A percentile compares a stretch with the other conserved stretches of the same genome.
These are phyloP conservation scores for Rhynchospora breviuscula DNA, from an alignment of 176 grass and related monocot species.

Conservation along the genomic window DNA sequence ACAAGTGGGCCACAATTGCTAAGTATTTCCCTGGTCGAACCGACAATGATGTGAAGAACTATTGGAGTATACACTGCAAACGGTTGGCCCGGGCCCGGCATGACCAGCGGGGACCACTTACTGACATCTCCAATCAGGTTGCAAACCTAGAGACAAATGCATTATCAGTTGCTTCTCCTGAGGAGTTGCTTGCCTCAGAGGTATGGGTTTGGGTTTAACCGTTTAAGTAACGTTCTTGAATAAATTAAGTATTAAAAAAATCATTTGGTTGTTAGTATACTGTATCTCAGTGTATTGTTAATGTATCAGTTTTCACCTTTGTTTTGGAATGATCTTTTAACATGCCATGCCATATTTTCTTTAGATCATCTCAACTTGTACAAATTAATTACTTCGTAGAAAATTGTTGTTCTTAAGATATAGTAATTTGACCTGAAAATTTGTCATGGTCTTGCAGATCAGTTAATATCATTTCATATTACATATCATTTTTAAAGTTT, in stretches of 20 bases:
- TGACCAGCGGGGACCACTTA: neutral
- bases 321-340: neutral
- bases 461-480: neutral
- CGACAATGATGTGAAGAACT: conserved; percentile 89
- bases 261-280: neutral
- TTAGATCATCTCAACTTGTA: neutral
- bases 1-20: conserved; percentile 90
- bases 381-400: no score
- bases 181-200: neutral
- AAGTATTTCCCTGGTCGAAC: conserved; percentile 64
- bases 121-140: neutral
- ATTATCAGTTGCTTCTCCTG: neutral
- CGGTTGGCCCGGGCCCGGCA: conserved; percentile 35
- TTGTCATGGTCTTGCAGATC: neutral
- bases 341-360: neutral
- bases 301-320: neutral
- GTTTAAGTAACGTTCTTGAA: neutral
- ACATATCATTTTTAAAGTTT: neutral
- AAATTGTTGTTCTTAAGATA: neutral
- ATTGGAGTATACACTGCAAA: conserved; percentile 86
- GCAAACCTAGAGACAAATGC: neutral
- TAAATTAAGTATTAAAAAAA: neutral
- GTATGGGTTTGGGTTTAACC: neutral
- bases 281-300: neutral
- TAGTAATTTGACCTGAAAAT: neutral